Conservation (phyloP, 106 monocot species). For the Dioscorea alata region DNA sequence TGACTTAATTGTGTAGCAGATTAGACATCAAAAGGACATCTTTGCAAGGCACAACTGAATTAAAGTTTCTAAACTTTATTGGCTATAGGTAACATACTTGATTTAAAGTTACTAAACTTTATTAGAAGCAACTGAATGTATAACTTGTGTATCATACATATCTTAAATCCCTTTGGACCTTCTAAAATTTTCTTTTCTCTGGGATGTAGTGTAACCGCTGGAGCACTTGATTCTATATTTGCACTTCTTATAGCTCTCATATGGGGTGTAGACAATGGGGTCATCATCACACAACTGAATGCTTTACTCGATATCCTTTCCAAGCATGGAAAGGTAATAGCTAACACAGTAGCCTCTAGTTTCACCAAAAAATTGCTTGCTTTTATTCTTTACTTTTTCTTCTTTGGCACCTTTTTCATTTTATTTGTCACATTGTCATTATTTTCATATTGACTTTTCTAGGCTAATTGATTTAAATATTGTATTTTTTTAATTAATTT, state of each 20-base stretch:
- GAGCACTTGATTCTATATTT: constrained; percentile 32
- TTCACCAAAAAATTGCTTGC: too few relatives aligned
- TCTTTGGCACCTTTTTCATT: too few relatives aligned
- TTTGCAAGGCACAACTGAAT: constrained; percentile 31
- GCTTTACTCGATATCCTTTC: constrained; percentile 80
- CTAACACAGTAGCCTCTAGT: not conserved
- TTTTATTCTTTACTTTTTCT: too few relatives aligned
- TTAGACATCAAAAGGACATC: constrained; percentile 64
- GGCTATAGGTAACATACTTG: constrained; percentile 42
- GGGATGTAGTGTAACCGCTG: constrained; percentile 41
- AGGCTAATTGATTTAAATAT: too few relatives aligned
- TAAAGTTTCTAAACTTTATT: too few relatives aligned
- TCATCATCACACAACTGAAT: constrained; percentile 80
- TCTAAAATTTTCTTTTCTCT: not conserved
- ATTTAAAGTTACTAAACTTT: not conserved
- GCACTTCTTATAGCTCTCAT: constrained; percentile 67
- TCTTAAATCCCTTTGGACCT: not conserved
- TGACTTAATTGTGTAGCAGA: constrained; percentile 25
- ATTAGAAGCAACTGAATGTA: not conserved
- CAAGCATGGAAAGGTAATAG: constrained; percentile 61
- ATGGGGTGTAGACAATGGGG: constrained; percentile 89
- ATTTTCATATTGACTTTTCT: too few relatives aligned
- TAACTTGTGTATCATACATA: not conserved
- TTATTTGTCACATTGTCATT: too few relatives aligned
- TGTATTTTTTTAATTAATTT: too few relatives aligned